Evolutionary conservation across 306 rosid species (phyloP).

Genomic region (Comarum palustre): DNA sequence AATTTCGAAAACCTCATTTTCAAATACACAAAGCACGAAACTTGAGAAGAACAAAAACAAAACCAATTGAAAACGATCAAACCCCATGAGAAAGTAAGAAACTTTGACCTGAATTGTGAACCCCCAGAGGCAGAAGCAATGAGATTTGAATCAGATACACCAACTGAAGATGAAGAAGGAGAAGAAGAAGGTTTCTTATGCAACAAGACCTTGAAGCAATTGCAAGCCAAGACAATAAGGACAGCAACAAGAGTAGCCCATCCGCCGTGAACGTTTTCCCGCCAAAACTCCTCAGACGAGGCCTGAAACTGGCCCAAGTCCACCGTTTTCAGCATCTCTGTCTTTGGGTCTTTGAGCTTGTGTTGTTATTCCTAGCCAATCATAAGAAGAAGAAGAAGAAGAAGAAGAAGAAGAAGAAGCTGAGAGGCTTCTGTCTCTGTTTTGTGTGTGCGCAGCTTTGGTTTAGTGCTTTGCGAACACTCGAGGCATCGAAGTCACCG

Average conservation of each 20-base stretch:
- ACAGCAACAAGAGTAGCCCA: slow-evolving; percentile 49
- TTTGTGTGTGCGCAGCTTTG: neutral
- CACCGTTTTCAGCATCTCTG: slow-evolving; percentile 10
- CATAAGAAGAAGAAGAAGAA: no score
- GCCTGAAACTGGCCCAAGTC: slow-evolving; percentile 2
- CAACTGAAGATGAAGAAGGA: neutral
- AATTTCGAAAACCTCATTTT: slow-evolving; percentile 3
- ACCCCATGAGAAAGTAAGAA: neutral
- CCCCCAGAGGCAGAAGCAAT: slow-evolving; percentile 5
- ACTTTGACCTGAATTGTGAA: slow-evolving; percentile 13
- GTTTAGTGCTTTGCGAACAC: slow-evolving; percentile 15
- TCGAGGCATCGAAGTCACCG: neutral
- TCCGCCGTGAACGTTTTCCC: slow-evolving; percentile 44
- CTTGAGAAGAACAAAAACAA: neutral
- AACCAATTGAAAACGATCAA: neutral
- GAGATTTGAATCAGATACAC: slow-evolving; percentile 24
- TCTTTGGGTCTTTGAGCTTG: neutral
- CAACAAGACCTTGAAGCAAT: slow-evolving; percentile 25
- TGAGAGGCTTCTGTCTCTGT: neutral
- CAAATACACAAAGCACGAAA: neutral
- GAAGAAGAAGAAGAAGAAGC: no score
- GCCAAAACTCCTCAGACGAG: slow-evolving; percentile 35
- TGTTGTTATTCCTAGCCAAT: neutral
- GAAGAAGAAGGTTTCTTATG: slow-evolving; percentile 18
- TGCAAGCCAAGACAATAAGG: slow-evolving; percentile 43